Percentiles rank a stretch among this genome's conserved stretches.
phyloP scores from a whole-genome alignment of 306 rosid species.

The Casuarina equisetifolia region DNA sequence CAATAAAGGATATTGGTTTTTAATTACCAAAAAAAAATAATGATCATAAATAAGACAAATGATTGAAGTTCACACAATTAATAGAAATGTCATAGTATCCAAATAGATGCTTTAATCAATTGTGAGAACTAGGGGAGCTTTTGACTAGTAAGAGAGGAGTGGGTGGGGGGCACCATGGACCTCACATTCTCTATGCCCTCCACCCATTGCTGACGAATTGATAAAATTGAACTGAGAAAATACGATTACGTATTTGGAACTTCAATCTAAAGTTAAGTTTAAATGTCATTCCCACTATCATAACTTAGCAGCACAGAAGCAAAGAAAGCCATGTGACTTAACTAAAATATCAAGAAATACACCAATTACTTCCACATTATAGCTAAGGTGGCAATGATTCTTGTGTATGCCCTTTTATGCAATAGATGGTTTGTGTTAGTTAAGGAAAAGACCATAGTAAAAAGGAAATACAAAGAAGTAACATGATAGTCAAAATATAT shows the following conservation, averaged over 20 bases:
- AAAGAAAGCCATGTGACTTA: conserved; percentile 9
- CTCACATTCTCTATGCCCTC: not conserved
- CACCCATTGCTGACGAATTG: not conserved
- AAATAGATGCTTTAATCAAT: not conserved
- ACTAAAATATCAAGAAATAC: not conserved
- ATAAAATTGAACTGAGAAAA: conserved; percentile 4
- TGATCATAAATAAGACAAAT: not conserved
- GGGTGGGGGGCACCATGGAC: not conserved
- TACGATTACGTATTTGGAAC: not conserved
- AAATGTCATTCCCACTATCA: not conserved
- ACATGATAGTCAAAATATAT: not conserved
- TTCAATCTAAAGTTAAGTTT: not conserved
- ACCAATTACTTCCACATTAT: not conserved
- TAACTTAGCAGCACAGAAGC: not conserved
- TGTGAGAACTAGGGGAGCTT: not conserved
- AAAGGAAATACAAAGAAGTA: not conserved
- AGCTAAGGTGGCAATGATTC: not conserved
- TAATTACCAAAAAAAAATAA: not conserved
- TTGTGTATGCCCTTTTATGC: too few relatives aligned
- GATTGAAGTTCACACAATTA: not conserved
- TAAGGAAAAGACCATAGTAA: not conserved
- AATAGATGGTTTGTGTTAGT: not conserved
- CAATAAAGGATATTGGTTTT: not conserved
- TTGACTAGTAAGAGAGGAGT: not conserved
- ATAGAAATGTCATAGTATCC: not conserved